These are phyloP conservation scores for Diplotaxis tenuifolia DNA, from an alignment of 345 rosid species.

Conservation along the genomic window DNA sequence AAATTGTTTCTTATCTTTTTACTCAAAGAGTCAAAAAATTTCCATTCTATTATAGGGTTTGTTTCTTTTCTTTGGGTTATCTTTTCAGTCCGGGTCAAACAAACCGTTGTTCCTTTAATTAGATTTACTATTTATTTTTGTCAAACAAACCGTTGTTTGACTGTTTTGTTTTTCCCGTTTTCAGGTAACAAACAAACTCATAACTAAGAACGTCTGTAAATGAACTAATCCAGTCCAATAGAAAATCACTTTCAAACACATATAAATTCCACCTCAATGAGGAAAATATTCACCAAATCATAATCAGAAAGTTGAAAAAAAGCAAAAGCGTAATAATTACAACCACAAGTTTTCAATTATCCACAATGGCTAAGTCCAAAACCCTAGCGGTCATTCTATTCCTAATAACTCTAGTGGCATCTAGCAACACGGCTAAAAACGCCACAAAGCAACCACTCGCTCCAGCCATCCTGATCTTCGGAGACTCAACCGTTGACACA, in stretches of 20 bases:
- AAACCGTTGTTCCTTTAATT: not conserved
- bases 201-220: not conserved
- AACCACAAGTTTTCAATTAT: not conserved
- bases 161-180: not conserved
- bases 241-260: not conserved
- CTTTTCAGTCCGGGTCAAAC: not conserved
- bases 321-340: not conserved
- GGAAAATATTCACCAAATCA: not conserved
- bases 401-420: not conserved
- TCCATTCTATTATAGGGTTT: not conserved
- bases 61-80: not conserved
- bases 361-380: not conserved
- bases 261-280: not conserved
- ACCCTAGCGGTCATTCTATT: not conserved
- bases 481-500: constrained; percentile 18
- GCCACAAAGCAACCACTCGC: not conserved
- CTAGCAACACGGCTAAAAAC: not conserved
- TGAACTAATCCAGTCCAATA: not conserved
- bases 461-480: constrained; percentile 12
- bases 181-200: not conserved
- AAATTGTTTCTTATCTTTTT: not conserved
- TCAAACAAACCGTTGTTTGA: not conserved
- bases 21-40: not conserved
- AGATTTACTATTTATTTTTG: constrained; percentile 1
- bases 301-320: not conserved